Evolutionary conservation across 495 filamentous ascomycete species (phyloP).

Genomic region (Hyaloscypha variabilis): DNA sequence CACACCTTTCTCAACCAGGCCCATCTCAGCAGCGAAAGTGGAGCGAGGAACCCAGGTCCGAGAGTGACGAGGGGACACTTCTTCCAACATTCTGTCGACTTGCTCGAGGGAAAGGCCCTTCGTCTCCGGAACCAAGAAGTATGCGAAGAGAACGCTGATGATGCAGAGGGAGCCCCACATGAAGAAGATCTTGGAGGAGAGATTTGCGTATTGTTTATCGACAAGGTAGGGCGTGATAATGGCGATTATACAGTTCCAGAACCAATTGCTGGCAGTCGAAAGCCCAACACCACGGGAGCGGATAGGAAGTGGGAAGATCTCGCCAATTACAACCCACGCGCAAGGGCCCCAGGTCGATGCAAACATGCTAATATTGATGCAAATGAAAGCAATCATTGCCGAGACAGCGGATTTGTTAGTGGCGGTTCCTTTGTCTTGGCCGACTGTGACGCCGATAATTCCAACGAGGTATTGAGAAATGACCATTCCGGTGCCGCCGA

Average conservation of each 20-base stretch:
- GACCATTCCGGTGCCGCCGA: constrained; percentile 77
- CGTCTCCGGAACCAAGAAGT: constrained; percentile 83
- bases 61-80: constrained; percentile 72
- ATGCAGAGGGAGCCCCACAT: constrained; percentile 75
- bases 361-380: constrained; percentile 77
- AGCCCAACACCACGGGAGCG: constrained; percentile 79
- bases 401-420: constrained; percentile 53
- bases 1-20: constrained; percentile 36
- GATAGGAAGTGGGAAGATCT: constrained; percentile 85
- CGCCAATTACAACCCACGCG: constrained; percentile 78
- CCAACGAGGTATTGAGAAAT: constrained; percentile 84
- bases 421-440: constrained; percentile 43
- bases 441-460: constrained; percentile 68
- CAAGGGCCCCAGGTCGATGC: constrained; percentile 76
- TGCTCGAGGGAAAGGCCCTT: constrained; percentile 89
- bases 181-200: constrained; percentile 77
- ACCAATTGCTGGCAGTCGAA: constrained; percentile 85
- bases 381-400: constrained; percentile 72
- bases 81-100: constrained; percentile 89
- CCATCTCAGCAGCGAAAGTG: constrained; percentile 69
- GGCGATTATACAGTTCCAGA: constrained; percentile 63
- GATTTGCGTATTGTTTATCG: constrained; percentile 46
- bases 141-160: constrained; percentile 67
- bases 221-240: constrained; percentile 35
- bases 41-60: constrained; percentile 69